Evolutionary conservation across 257 asterid species (phyloP), one percentile per base, ranked within the genome.

Genomic region (Linderniella brevidens): DNA sequence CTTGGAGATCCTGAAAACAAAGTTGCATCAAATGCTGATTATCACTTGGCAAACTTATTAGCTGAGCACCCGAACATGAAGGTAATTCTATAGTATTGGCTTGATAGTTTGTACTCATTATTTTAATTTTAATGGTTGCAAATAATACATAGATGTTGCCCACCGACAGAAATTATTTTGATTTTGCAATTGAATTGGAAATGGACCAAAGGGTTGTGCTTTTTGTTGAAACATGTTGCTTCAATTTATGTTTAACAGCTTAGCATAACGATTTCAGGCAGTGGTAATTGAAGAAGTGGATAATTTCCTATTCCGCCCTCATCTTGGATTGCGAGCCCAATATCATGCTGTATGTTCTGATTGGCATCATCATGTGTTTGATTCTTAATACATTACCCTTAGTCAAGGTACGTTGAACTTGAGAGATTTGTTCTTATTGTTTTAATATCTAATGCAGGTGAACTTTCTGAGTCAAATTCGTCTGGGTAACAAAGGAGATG

Each of bases 21-120:
- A 64, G 92, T 78, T 61, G 98, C 98, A 10, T 90, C 94, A 13
- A 82, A 90, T 77, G 94, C 96, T 41, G 96, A 90, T 60, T 90
- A 70, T 77, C 98, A 81, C 71, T 61, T 90, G 60, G 74, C 88
- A 49, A 85, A 77, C 69, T 80, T 85, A 64, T 67, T 90, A 64
- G 43, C 88, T 37, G 93, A 85, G 68, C 94, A 90, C 75, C 94
- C 98, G 46, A 90, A 84, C 71, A 90, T 85, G 98, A 90, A 90
- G 98, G 94, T 90, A 66, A 52, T 51, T 3, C 15, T 14, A 8
- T 19, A 3, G 19, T 32, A n/a, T 19, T 35, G 6, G 17, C 57
- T 37, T 58, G 37, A 15, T 46, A 56, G 37, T 25, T 25, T 25
- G n/a, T 25, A 6, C 32, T 25, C 32, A 6, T 25, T 25, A 25